Evolutionary conservation across 331 rosid species (phyloP).

Genomic region (Dryas integrifolia): DNA sequence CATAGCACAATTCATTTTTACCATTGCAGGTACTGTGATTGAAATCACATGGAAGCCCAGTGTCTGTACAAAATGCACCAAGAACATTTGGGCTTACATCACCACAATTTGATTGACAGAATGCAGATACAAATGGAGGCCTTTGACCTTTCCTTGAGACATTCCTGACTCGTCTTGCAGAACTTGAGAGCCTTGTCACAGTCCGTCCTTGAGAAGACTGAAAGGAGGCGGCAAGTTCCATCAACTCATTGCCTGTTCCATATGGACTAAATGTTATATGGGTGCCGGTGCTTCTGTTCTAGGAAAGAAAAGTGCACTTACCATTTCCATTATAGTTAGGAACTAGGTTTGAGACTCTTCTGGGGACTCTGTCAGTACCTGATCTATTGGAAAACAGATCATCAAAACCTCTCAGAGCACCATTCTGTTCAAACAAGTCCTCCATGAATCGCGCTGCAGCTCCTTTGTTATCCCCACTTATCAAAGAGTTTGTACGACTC

Average conservation of each 20-base stretch:
- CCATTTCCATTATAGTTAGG: neutral
- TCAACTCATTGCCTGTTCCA: slow-evolving; percentile 16
- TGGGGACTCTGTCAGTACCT: slow-evolving; percentile 2
- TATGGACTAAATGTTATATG: neutral
- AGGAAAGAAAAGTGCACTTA: neutral
- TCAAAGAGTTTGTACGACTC: slow-evolving; percentile 31
- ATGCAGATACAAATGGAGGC: slow-evolving; percentile 30
- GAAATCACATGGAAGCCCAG: slow-evolving; percentile 29
- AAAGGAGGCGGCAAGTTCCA: slow-evolving; percentile 25
- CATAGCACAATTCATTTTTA: slow-evolving; percentile 28
- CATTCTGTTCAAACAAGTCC: slow-evolving; percentile 26
- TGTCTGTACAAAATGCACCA: slow-evolving; percentile 29
- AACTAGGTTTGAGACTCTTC: slow-evolving; percentile 22
- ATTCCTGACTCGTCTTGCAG: slow-evolving; percentile 18
- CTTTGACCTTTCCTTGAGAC: neutral
- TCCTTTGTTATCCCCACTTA: slow-evolving; percentile 32
- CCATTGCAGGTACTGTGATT: slow-evolving; percentile 27
- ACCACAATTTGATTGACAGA: slow-evolving; percentile 32
- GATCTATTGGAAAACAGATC: slow-evolving; percentile 8
- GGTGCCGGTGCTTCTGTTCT: neutral
- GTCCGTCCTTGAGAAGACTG: slow-evolving; percentile 20
- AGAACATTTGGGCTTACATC: slow-evolving; percentile 32
- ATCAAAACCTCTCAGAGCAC: neutral
- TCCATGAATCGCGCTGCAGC: slow-evolving; percentile 34
- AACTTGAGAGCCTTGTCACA: slow-evolving; percentile 15